Evolutionary conservation across 2,329 filamentous ascomycete species (phyloP).

Genomic region (Huntiella bhutanensis): DNA sequence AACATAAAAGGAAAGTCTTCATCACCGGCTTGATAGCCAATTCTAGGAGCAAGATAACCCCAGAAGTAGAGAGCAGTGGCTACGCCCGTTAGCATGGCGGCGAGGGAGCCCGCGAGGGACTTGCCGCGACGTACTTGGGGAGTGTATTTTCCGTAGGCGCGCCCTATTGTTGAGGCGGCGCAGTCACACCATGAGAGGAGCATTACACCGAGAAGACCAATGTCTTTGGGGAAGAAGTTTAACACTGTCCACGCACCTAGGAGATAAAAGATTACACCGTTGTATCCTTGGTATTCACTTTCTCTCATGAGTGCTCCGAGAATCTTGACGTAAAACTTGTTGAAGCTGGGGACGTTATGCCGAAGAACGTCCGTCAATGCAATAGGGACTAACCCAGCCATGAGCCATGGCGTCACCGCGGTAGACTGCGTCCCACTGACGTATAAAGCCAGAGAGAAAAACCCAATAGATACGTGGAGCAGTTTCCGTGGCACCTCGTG

Average conservation of each 20-base stretch:
- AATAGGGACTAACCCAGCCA: constrained; percentile 67
- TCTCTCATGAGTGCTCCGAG: constrained; percentile 92
- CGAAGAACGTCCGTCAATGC: constrained; percentile 64
- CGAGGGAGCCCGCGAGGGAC: constrained; percentile 73
- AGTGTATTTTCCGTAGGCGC: constrained; percentile 77
- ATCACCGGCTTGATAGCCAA: constrained; percentile 49
- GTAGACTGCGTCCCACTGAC: constrained; percentile 55
- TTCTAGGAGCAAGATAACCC: constrained; percentile 59
- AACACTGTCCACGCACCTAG: constrained; percentile 77
- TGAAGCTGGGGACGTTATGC: constrained; percentile 64
- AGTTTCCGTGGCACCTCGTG: constrained; percentile 91
- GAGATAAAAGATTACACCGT: constrained; percentile 93
- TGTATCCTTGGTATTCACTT: constrained; percentile 83
- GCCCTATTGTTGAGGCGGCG: constrained; percentile 82
- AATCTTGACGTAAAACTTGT: constrained; percentile 66
- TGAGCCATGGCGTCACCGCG: constrained; percentile 66
- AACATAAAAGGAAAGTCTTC: constrained; percentile 61
- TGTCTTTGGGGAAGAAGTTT: constrained; percentile 77
- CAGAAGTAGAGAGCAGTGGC: constrained; percentile 71
- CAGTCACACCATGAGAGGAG: constrained; percentile 97
- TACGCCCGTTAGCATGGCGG: constrained; percentile 69
- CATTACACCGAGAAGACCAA: constrained; percentile 74
- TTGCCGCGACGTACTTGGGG: constrained; percentile 71
- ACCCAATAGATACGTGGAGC: constrained; percentile 90
- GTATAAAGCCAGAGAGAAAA: constrained; percentile 78